Base-by-base conservation (phyloP, 2,329 filamentous ascomycete species). In the Botrytis medusae region DNA sequence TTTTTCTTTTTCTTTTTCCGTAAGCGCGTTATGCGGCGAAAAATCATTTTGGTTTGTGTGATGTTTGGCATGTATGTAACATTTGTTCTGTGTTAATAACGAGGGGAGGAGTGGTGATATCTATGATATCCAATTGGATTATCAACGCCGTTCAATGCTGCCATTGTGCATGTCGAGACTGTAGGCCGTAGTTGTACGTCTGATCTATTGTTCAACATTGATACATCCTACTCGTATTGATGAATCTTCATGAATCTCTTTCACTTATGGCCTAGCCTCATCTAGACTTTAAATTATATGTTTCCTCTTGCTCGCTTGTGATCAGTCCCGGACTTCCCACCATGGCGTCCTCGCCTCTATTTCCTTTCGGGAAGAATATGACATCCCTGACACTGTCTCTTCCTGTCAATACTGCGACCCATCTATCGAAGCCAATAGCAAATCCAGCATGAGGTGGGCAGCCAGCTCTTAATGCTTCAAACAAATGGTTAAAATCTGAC, bases 381-480 rank as follows among this genome's bases (percentile, higher is more conserved):
- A 99, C 95, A 83, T 99, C 95, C 74, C 93, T 86, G 4, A 99
- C 92, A 1, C 92, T 94, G 18, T 92, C 87, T 46, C 88, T 91
- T 1, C 91, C 92, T 34, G 92, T 88, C 86, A 99, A 88, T 0
- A 97, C 85, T 0, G 95, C 92, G 57, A 96, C 87, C 67, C 99
- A 83, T 6, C 96, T 87, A 81, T 99, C 96, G 81, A 98, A 97
- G 0, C 96, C 96, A 25, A 99, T 84, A 0, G 96, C 96, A 76
- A 99, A 92, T 0, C 96, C 96, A 0, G 96, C 95, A 81, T 99
- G 96, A 0, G 96, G 97, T 20, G 96, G 96, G 84, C 96, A 98
- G 0, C 95, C 97, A 0, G 93, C 90, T 12, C 89, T 85, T 12
- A 99, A 86, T 0, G 95, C 95, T 76, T 93, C 89, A 2, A 99